Base-by-base conservation (phyloP, 2,329 filamentous ascomycete genomes). In the Venturia effusa region DNA sequence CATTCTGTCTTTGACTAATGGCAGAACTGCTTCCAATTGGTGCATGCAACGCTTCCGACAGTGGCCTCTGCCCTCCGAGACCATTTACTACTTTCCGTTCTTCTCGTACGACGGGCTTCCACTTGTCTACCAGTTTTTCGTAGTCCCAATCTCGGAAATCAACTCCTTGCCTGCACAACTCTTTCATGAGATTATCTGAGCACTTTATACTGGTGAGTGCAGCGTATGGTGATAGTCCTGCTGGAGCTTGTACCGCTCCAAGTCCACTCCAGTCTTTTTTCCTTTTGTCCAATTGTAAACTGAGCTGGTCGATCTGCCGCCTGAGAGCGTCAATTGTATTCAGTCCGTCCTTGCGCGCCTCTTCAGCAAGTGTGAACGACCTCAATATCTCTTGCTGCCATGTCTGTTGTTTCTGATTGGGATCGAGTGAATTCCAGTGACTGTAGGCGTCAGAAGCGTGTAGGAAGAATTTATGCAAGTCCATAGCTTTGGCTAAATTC, bases 401-500 rank as follows among this genome's bases (percentile, higher is more conserved):
- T 37, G 72, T 73, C 40, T 77, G 74, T 59, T 76, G 72, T 59
- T 75, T 71, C 54, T 78, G 74, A 34, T 73, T 67, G n/a, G 79
- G 77, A 0, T 85, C 75, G 32, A 94, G 78, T 1, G 79, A 79
- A 61, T 84, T 84, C 92, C 92, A 97, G 51, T 90, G 87, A 7
- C 83, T 81, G 72, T 86, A 96, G 0, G 90, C 86, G 17, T 87
- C 84, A n/a, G 88, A 83, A 6, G 96, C 74, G 72, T 97, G 93
- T 65, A 88, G 82, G 67, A 91, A 86, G 61, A 93, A 67, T 80
- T 83, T 51, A 79, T 88, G 66, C 77, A 73, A 71, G 32, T 75
- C 71, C 8, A 74, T 73, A 15, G 74, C 72, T 0, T 73, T 74
- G 22, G 75, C 69, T 27, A 74, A 73, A 32, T 74, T 73, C 6